A percentile compares a stretch with the other conserved stretches of the same genome.
phyloP scores from a whole-genome alignment of 768 basidiomycete genomes.

The Mycena leptocephala region DNA sequence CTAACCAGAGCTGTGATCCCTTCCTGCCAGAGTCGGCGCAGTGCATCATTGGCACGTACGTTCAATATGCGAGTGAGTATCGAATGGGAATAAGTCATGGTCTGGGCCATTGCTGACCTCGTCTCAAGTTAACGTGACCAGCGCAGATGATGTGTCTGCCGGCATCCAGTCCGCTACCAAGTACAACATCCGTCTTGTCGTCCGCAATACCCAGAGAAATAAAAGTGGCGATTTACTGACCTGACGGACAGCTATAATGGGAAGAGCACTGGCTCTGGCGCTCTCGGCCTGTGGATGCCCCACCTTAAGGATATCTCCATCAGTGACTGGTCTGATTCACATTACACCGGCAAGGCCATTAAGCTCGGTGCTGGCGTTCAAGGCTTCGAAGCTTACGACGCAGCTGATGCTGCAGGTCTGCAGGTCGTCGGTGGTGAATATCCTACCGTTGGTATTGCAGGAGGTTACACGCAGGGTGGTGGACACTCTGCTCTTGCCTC shows the following conservation, averaged over 20 bases:
- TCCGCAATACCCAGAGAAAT: conserved; percentile 12
- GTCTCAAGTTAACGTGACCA: too few relatives aligned
- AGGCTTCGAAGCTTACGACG: not conserved
- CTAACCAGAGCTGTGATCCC: conserved; percentile 22
- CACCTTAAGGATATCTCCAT: too few relatives aligned
- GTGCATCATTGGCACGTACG: conserved; percentile 18
- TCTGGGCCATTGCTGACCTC: conserved; percentile 4
- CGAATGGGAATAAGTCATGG: conserved; percentile 14
- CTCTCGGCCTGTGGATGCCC: conserved; percentile 14
- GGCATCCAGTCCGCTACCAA: too few relatives aligned
- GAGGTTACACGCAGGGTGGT: conserved; percentile 35
- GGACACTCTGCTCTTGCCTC: conserved; percentile 35
- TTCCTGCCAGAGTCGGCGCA: not conserved
- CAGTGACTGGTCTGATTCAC: too few relatives aligned
- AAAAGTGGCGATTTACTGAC: too few relatives aligned
- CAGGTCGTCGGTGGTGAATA: conserved; percentile 19
- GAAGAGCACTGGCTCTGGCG: conserved; percentile 2
- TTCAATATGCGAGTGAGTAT: conserved; percentile 9
- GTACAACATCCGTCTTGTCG: too few relatives aligned
- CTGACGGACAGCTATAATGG: conserved; percentile 15
- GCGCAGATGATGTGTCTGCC: too few relatives aligned
- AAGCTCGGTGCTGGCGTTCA: too few relatives aligned
- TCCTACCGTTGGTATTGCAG: conserved; percentile 48
- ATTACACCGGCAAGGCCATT: too few relatives aligned
- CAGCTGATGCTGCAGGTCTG: too few relatives aligned